A percentile compares a stretch with the other conserved stretches of the same genome.
Conservation (phyloP, 2,329 filamentous ascomycete genomes). For the Penicillium sp. region DNA sequence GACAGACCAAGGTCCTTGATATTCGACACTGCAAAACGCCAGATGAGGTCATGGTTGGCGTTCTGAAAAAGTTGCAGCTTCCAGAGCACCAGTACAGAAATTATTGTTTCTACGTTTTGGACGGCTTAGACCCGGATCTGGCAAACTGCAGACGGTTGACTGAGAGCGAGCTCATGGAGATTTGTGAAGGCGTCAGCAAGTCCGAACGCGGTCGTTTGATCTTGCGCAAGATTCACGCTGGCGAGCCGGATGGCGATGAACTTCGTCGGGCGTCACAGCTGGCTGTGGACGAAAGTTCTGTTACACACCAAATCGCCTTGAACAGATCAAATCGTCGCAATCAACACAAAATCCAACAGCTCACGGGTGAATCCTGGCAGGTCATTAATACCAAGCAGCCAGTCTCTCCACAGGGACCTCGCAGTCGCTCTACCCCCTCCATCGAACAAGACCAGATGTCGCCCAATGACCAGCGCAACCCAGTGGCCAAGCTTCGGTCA, state of each 20-base stretch:
- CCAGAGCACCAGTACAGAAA: slow-evolving; percentile 90
- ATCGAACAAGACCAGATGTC: slow-evolving; percentile 31
- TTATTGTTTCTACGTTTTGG: slow-evolving; percentile 94
- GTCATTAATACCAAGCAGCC: slow-evolving; percentile 72
- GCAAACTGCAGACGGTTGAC: slow-evolving; percentile 77
- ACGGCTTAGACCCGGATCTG: slow-evolving; percentile 80
- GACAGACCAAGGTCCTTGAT: slow-evolving; percentile 89
- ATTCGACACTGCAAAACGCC: slow-evolving; percentile 88
- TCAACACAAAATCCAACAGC: slow-evolving; percentile 82
- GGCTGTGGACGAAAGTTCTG: slow-evolving; percentile 80
- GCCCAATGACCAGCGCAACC: slow-evolving; percentile 32
- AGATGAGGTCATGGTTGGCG: slow-evolving; percentile 89
- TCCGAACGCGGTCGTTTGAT: slow-evolving; percentile 90
- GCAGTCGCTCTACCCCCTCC: slow-evolving; percentile 28
- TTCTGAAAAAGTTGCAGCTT: slow-evolving; percentile 81
- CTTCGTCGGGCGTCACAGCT: slow-evolving; percentile 85
- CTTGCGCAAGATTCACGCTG: slow-evolving; percentile 85
- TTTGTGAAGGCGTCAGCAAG: slow-evolving; percentile 82
- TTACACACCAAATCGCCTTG: slow-evolving; percentile 66
- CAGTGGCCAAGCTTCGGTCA: slow-evolving; percentile 45
- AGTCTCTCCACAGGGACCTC: slow-evolving; percentile 67
- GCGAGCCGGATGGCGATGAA: slow-evolving; percentile 84
- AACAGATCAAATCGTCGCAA: slow-evolving; percentile 69
- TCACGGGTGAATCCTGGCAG: slow-evolving; percentile 84
- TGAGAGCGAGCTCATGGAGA: slow-evolving; percentile 84